A percentile compares a stretch with the other conserved stretches of the same genome.
Evolutionary conservation across 2,329 filamentous ascomycete genomes (phyloP).

Genomic region (Camptophora hylomeconis): DNA sequence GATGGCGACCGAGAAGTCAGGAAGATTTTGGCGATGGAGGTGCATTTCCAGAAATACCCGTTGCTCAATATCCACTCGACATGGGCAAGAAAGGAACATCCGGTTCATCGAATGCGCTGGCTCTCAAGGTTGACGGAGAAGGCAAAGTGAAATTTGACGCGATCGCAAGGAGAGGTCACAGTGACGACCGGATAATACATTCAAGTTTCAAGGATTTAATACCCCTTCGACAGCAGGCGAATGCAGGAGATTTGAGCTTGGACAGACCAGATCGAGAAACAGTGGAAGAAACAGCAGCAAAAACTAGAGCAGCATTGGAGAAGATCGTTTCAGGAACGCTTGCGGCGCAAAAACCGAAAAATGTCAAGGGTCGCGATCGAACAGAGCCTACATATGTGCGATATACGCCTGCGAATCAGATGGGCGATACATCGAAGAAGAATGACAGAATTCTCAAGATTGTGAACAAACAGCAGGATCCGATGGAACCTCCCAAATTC

Average conservation of each 20-base stretch:
- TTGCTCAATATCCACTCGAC: constrained; percentile 89
- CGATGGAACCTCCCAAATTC: constrained; percentile 95
- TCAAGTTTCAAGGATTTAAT: constrained; percentile 96
- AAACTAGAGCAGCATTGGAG: constrained; percentile 75
- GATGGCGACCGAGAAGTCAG: constrained; percentile 77
- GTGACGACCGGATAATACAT: constrained; percentile 73
- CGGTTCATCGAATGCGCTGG: constrained; percentile 67
- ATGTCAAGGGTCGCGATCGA: constrained; percentile 63
- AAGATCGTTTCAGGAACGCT: constrained; percentile 73
- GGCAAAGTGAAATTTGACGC: constrained; percentile 96
- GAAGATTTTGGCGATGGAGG: constrained; percentile 96
- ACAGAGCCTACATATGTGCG: constrained; percentile 86
- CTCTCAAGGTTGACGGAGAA: constrained; percentile 80
- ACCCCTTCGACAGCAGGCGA: constrained; percentile 78
- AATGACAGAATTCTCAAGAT: constrained; percentile 98
- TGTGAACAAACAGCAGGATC: constrained; percentile 82
- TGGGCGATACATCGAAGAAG: constrained; percentile 76
- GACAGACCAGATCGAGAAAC: constrained; percentile 74
- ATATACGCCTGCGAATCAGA: constrained; percentile 92
- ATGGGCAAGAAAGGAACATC: constrained; percentile 69
- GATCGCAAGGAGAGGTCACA: constrained; percentile 80
- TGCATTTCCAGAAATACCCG: constrained; percentile 83
- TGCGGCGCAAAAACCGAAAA: constrained; percentile 90
- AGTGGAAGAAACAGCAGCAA: constrained; percentile 70
- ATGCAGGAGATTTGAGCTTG: constrained; percentile 82